These are phyloP conservation scores for Neonectria hederae DNA, from an alignment of 2,329 filamentous ascomycete species.

Conservation along the genomic window DNA sequence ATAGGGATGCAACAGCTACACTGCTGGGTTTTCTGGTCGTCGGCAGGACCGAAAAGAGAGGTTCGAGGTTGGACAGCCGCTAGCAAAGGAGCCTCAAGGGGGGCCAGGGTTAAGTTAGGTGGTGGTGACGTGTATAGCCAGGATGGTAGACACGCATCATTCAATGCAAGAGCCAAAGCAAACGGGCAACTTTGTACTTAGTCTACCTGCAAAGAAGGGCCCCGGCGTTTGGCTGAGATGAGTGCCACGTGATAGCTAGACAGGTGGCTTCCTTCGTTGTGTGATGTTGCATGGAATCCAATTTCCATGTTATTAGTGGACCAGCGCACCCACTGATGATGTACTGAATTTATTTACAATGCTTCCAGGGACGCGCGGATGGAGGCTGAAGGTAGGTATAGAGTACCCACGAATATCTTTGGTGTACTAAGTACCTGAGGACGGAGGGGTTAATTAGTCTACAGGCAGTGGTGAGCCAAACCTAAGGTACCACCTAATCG, in stretches of 20 bases:
- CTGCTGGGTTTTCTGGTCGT: too few species aligned
- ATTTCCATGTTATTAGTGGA: not conserved
- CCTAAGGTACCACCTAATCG: too few species aligned
- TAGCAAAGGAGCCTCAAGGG: not conserved
- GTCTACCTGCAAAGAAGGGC: too few species aligned
- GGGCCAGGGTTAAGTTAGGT: not conserved
- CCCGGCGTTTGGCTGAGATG: not conserved
- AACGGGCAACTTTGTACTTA: not conserved
- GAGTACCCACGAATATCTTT: too few species aligned
- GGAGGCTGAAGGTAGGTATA: not conserved
- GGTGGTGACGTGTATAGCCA: not conserved
- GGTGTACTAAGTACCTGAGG: too few species aligned
- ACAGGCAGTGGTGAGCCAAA: too few species aligned
- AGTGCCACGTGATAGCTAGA: not conserved
- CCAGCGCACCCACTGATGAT: not conserved
- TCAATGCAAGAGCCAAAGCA: not conserved
- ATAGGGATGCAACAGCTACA: too few species aligned
- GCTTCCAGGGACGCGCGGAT: not conserved
- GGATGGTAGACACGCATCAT: not conserved
- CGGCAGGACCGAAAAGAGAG: too few species aligned
- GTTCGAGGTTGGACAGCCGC: not conserved
- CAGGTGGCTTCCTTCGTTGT: not conserved
- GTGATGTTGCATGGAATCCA: not conserved
- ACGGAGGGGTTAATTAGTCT: too few species aligned
- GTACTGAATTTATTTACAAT: not conserved